phyloP scores from a whole-genome alignment of 306 rosid genomes.

The cucumber (Cucumis sativus) region Cucumber_9930_V3 NC_026656.2:695501-696000 shows the following conservation, averaged over 20 bases:
- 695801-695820: conserved; percentile 89
- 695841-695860: conserved; percentile 87
- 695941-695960: conserved; percentile 84
- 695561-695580: conserved; percentile 25
- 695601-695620: conserved; percentile 68
- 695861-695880: conserved; percentile 96
- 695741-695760: conserved; percentile 82
- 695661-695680: conserved; percentile 74
- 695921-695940: conserved; percentile 89
- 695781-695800: conserved; percentile 83
- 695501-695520: conserved; percentile 43
- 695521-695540: conserved; percentile 34
- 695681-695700: conserved; percentile 87
- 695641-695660: conserved; percentile 81
- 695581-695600: conserved; percentile 58
- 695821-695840: conserved; percentile 86
- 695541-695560: conserved; percentile 22
- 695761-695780: conserved; percentile 79
- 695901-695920: conserved; percentile 83
- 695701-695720: conserved; percentile 92
- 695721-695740: conserved; percentile 70
- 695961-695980: conserved; percentile 88
- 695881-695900: conserved; percentile 84
- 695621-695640: conserved; percentile 72
- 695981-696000: conserved; percentile 94